These are phyloP conservation scores for Uronychia binucleata DNA, from an alignment of 73 alveolate genomes.

Conservation along the genomic window DNA sequence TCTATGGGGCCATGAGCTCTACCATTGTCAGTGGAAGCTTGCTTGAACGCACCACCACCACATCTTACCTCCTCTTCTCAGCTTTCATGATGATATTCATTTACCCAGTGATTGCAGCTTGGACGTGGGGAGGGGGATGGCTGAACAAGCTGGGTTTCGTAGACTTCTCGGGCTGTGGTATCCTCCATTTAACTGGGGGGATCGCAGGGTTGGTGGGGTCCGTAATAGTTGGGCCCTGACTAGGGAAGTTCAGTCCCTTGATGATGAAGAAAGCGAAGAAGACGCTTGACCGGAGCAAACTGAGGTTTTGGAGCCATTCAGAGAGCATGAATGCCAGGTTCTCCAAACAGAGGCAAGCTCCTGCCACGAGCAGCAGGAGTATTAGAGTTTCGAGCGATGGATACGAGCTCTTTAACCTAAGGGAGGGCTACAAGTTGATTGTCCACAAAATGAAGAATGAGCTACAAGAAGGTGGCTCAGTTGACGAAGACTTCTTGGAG, in stretches of 20 bases:
- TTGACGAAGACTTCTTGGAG: neutral
- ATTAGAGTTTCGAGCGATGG: too few relatives aligned
- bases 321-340: too few relatives aligned
- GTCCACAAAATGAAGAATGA: neutral
- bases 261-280: neutral
- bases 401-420: too few relatives aligned
- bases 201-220: conserved; percentile 65
- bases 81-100: conserved; percentile 63
- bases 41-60: conserved; percentile 72
- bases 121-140: conserved; percentile 87
- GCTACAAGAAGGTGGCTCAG: neutral
- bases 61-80: conserved; percentile 63
- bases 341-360: too few relatives aligned
- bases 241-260: conserved; percentile 42
- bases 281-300: neutral
- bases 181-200: conserved; percentile 65
- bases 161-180: conserved; percentile 52
- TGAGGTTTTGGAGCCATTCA: too few relatives aligned
- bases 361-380: too few relatives aligned
- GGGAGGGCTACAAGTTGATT: too few relatives aligned
- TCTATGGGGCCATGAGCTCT: too few relatives aligned
- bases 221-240: conserved; percentile 51
- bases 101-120: conserved; percentile 64
- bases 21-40: conserved; percentile 77
- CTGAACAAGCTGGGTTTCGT: conserved; percentile 56